Percentiles rank a stretch among this genome's conserved stretches.
These are phyloP conservation scores for Hemileia vastatrix DNA, from an alignment of 1,284 basidiomycete genomes.

Conservation along the genomic window DNA sequence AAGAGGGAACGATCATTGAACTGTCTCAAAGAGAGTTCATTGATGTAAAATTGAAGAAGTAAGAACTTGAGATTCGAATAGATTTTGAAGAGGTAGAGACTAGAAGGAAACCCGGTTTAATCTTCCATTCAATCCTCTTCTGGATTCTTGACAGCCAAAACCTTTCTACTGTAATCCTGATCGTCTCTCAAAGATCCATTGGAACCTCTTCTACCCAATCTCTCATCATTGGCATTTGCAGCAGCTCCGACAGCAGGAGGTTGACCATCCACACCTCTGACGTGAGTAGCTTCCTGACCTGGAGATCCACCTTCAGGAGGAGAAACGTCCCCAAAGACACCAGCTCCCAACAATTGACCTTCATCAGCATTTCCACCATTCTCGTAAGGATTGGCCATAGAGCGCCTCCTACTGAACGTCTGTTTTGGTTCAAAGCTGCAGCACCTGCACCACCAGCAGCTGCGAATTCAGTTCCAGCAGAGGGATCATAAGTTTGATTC, in stretches of 20 bases:
- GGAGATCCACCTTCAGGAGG: conserved; percentile 18
- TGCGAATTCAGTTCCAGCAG: not conserved
- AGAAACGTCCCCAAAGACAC: conserved; percentile 32
- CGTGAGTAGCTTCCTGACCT: not conserved
- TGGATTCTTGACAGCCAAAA: conserved; percentile 28
- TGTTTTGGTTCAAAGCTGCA: conserved; percentile 1
- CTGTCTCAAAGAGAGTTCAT: too few relatives aligned
- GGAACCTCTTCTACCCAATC: not conserved
- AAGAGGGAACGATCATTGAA: too few relatives aligned
- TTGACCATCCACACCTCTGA: not conserved
- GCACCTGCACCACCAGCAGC: conserved; percentile 17
- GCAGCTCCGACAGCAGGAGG: not conserved
- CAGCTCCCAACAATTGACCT: conserved; percentile 23
- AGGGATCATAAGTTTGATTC: not conserved
- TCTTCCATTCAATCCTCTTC: not conserved
- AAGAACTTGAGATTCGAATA: too few relatives aligned
- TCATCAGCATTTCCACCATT: not conserved
- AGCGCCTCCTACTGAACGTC: not conserved
- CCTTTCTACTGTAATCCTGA: conserved; percentile 33
- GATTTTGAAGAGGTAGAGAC: too few relatives aligned
- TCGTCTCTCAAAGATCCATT: conserved; percentile 29
- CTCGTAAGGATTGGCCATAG: not conserved
- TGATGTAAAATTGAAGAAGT: too few relatives aligned
- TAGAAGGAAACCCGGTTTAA: too few relatives aligned
- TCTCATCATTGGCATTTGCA: not conserved